Conservation (phyloP, 2,329 filamentous ascomycete species). For the Ampelomyces quisqualis region DNA sequence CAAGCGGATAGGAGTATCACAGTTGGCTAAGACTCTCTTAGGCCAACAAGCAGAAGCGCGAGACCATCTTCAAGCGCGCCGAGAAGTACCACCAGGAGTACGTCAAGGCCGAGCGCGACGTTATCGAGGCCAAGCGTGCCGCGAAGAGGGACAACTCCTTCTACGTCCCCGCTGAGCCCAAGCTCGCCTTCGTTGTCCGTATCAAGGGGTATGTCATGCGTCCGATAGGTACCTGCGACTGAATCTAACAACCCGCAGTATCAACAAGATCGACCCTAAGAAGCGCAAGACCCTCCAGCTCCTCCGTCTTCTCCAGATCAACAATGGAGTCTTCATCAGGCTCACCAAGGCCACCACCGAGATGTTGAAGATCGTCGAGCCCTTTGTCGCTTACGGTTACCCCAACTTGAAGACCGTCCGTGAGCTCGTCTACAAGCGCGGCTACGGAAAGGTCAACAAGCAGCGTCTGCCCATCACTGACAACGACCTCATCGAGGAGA, state of each 20-base stretch:
- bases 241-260: constrained; percentile 58
- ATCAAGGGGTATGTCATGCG: constrained; percentile 79
- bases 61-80: constrained; percentile 99
- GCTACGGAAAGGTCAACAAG: constrained; percentile 99
- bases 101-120: constrained; percentile 93
- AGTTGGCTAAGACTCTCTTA: constrained; percentile 53
- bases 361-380: constrained; percentile 98
- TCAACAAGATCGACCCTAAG: constrained; percentile 99
- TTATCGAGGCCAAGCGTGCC: constrained; percentile 87
- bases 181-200: constrained; percentile 96
- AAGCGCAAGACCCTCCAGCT: constrained; percentile 99
- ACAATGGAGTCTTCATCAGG: constrained; percentile 98
- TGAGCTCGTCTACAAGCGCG: constrained; percentile 97
- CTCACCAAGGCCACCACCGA: constrained; percentile 96
- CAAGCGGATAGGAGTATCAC: constrained; percentile 41
- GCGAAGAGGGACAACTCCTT: constrained; percentile 91
- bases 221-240: neutral
- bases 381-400: constrained; percentile 99
- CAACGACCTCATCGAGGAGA: constrained; percentile 96
- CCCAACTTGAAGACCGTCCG: constrained; percentile 99
- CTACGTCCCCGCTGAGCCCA: constrained; percentile 93
- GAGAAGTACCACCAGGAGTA: constrained; percentile 99
- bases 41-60: constrained; percentile 99
- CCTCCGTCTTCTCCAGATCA: constrained; percentile 99
- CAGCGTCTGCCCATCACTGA: constrained; percentile 95